A percentile compares a stretch with the other conserved stretches of the same genome.
Evolutionary conservation across 441 rosid species (phyloP).

Genomic region (Francoa sonchifolia): DNA sequence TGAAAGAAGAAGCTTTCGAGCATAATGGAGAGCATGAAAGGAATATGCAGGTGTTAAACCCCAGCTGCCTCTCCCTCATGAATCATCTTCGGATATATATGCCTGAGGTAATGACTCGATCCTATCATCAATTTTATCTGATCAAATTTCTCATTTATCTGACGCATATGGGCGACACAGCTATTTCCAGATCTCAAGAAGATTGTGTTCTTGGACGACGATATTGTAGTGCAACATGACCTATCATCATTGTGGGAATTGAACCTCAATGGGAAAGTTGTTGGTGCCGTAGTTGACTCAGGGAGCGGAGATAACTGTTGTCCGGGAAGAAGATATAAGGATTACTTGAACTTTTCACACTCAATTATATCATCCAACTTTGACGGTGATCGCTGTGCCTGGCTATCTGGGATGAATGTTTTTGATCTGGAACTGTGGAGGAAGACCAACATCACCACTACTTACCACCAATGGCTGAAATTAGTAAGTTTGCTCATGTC

Average conservation of each 20-base stretch:
- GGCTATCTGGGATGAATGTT: constrained; percentile 86
- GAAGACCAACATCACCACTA: constrained; percentile 45
- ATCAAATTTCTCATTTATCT: constrained; percentile 19
- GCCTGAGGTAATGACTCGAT: constrained; percentile 45
- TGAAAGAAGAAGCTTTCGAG: constrained; percentile 44
- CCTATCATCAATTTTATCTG: constrained; percentile 8
- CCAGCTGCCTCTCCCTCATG: constrained; percentile 55
- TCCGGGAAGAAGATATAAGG: constrained; percentile 59
- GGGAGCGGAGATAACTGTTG: constrained; percentile 74
- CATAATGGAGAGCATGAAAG: constrained; percentile 25
- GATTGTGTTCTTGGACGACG: constrained; percentile 88
- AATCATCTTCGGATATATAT: constrained; percentile 77
- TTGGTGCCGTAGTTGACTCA: constrained; percentile 68
- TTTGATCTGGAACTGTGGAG: constrained; percentile 88
- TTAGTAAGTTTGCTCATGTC: constrained; percentile 27
- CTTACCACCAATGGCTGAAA: constrained; percentile 64
- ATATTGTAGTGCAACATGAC: constrained; percentile 80
- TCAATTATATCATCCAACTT: constrained; percentile 49
- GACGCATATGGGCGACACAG: constrained; percentile 35
- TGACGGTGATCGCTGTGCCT: constrained; percentile 48
- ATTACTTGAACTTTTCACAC: constrained; percentile 80
- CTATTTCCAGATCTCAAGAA: constrained; percentile 85
- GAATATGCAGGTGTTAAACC: constrained; percentile 42
- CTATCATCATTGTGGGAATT: constrained; percentile 66
- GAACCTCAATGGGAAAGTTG: constrained; percentile 60